These are phyloP conservation scores for Penicillium sp. DNA, from an alignment of 2,329 filamentous ascomycete genomes.

Conservation along the genomic window DNA sequence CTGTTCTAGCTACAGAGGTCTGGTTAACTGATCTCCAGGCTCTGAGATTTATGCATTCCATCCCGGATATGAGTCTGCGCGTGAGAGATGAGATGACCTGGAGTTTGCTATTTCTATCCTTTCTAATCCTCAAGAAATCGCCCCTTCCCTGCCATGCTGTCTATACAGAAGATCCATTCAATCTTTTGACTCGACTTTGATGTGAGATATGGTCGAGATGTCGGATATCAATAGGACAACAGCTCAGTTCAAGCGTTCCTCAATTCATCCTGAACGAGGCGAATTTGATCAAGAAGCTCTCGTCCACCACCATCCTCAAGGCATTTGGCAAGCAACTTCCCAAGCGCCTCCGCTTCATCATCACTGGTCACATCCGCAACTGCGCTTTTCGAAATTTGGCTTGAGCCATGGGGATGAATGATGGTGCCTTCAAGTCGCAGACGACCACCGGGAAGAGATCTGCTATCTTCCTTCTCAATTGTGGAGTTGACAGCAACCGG, in stretches of 20 bases:
- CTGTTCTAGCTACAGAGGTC: too few relatives aligned
- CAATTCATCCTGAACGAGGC: not conserved
- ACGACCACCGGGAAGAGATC: not conserved
- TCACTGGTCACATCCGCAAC: conserved; percentile 1
- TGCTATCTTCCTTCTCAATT: not conserved
- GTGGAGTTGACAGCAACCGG: conserved; percentile 20
- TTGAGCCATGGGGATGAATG: conserved; percentile 9
- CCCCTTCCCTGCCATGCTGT: too few relatives aligned
- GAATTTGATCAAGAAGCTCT: conserved; percentile 5
- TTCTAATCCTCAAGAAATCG: too few relatives aligned
- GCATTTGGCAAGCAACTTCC: not conserved
- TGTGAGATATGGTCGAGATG: not conserved
- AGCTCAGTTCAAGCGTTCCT: not conserved
- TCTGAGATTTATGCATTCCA: too few relatives aligned
- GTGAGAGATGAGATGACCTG: too few relatives aligned
- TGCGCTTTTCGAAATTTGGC: not conserved
- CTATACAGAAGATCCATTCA: not conserved
- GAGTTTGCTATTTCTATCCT: too few relatives aligned
- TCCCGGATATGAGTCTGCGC: too few relatives aligned
- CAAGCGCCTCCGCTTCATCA: conserved; percentile 4
- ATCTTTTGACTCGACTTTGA: not conserved
- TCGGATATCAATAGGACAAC: not conserved
- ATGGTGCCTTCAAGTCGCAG: conserved; percentile 6
- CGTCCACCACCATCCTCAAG: conserved; percentile 6
- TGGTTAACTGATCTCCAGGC: too few relatives aligned